Conservation (phyloP, 2,329 filamentous ascomycete genomes). For the Sporothrix dimorphospora region DNA sequence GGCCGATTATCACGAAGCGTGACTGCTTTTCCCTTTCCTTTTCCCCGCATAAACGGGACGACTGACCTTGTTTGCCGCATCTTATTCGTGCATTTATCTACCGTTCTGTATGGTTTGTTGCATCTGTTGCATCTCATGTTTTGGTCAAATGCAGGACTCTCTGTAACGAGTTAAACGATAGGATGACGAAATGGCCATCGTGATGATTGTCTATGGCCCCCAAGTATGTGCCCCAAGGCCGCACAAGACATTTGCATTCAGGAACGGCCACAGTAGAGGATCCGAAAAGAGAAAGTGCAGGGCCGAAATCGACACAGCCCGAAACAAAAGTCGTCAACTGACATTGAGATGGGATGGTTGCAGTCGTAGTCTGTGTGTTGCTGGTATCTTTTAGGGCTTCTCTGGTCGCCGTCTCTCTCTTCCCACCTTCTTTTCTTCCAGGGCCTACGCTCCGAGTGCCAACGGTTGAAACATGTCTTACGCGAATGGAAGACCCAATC, state of each 20-base stretch:
- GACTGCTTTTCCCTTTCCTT: not conserved
- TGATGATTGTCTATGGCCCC: conserved; percentile 10
- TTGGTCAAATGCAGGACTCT: conserved; percentile 9
- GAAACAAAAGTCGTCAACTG: conserved; percentile 1
- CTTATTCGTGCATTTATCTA: conserved; percentile 9
- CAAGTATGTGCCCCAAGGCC: not conserved
- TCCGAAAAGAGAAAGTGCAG: not conserved
- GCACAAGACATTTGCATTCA: not conserved
- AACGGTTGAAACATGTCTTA: conserved; percentile 25
- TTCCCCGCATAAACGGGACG: not conserved
- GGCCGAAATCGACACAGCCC: conserved; percentile 1
- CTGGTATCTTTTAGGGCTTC: not conserved
- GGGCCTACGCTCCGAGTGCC: conserved; percentile 20
- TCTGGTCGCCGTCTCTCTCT: not conserved
- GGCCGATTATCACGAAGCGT: not conserved
- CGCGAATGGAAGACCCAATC: conserved; percentile 4
- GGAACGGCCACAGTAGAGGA: not conserved
- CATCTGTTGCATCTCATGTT: not conserved
- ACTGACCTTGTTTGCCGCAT: conserved; percentile 20
- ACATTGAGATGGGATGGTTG: conserved; percentile 8
- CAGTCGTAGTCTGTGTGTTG: not conserved
- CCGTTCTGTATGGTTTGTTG: not conserved
- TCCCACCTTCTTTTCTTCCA: not conserved
- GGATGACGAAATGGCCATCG: conserved; percentile 14
- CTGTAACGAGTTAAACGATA: not conserved